Conservation (phyloP, 495 filamentous ascomycete species). For the Ascobolus immersus region DNA sequence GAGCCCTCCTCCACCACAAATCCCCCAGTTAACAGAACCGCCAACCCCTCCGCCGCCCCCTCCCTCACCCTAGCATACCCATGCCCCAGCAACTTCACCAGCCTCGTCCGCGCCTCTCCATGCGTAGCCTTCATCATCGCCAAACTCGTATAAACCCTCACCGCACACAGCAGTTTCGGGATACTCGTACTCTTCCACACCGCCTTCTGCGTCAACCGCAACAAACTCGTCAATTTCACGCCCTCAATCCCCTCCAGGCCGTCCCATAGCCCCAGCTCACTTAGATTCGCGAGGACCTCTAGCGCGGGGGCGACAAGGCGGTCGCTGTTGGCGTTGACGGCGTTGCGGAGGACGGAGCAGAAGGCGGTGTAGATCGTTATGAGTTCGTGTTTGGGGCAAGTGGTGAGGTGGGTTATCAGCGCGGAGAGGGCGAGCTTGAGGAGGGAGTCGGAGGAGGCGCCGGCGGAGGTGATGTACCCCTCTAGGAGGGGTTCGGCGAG, state of each 20-base stretch:
- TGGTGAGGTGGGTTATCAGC: conserved; percentile 23
- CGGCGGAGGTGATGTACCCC: conserved; percentile 60
- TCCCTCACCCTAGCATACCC: conserved; percentile 34
- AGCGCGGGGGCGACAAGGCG: conserved; percentile 48
- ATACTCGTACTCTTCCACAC: conserved; percentile 44
- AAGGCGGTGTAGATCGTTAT: conserved; percentile 12
- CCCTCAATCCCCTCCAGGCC: conserved; percentile 1
- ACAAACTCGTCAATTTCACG: conserved; percentile 48
- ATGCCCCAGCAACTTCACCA: conserved; percentile 35
- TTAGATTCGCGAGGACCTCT: conserved; percentile 47
- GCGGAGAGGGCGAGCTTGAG: conserved; percentile 48
- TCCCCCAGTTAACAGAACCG: conserved; percentile 9
- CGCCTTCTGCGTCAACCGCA: conserved; percentile 30
- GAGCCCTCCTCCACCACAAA: conserved; percentile 9
- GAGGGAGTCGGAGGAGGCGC: conserved; percentile 58
- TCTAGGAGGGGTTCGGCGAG: conserved; percentile 27
- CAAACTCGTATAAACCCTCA: conserved; percentile 46
- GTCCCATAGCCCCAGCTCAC: conserved; percentile 28
- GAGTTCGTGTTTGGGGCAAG: conserved; percentile 18
- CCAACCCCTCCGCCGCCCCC: conserved; percentile 22
- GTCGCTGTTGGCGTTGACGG: conserved; percentile 23
- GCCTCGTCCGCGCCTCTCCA: conserved; percentile 22
- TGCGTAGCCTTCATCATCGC: conserved; percentile 1
- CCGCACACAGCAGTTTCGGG: conserved; percentile 47
- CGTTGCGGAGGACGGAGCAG: conserved; percentile 9